Evolutionary conservation across 2,329 filamentous ascomycete species (phyloP).

Genomic region (Trichoderma semiorbis): DNA sequence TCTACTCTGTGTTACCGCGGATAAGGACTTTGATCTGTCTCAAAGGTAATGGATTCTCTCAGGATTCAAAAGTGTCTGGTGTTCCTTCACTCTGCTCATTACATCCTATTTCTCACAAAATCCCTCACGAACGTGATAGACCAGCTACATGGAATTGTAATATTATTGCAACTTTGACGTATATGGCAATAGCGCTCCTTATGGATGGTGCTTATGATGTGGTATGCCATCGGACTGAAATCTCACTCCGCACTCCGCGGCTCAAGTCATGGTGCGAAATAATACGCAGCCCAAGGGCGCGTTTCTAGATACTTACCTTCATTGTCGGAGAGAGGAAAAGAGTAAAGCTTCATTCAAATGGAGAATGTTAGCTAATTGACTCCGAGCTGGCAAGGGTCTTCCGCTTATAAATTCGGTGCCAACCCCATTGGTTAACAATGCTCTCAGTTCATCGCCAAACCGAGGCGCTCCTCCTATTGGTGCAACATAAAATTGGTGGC

Average conservation of each 20-base stretch:
- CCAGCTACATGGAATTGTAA: not conserved
- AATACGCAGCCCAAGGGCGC: too few species aligned
- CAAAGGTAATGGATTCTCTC: not conserved
- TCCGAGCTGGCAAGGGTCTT: not conserved
- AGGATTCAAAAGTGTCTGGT: not conserved
- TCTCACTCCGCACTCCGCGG: not conserved
- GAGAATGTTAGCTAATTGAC: not conserved
- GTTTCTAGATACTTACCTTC: not conserved
- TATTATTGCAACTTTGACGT: not conserved
- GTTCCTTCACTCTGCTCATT: not conserved
- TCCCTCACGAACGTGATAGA: not conserved
- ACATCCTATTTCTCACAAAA: not conserved
- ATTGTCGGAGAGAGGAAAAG: not conserved
- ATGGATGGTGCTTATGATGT: not conserved
- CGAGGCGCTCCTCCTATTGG: not conserved
- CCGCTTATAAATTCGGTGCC: not conserved
- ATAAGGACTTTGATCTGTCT: not conserved
- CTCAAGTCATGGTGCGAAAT: not conserved
- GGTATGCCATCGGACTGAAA: not conserved
- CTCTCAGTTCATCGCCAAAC: not conserved
- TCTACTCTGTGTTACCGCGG: not conserved
- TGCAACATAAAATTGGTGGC: not conserved
- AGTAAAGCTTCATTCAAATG: not conserved
- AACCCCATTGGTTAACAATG: not conserved
- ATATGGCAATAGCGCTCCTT: not conserved